These are phyloP conservation scores for Yamadazyma triangularis DNA, from an alignment of 1,139 yeast genomes.

Conservation along the genomic window DNA sequence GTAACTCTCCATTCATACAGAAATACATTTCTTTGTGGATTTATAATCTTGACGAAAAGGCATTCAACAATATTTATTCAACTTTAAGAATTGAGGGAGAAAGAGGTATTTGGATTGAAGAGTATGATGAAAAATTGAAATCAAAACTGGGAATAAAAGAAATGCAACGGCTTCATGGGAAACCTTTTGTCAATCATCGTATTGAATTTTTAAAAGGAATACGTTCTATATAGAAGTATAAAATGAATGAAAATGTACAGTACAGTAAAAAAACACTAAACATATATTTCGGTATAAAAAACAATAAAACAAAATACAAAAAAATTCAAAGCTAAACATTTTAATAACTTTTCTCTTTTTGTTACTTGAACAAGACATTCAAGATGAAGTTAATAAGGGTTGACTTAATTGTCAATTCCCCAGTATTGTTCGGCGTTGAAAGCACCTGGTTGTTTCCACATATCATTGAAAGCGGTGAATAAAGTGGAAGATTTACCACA, in stretches of 20 bases:
- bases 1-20: slow-evolving; percentile 13
- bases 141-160: slow-evolving; percentile 11
- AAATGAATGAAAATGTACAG: too few species aligned
- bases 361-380: too few species aligned
- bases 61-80: neutral
- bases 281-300: too few species aligned
- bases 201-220: slow-evolving; percentile 20
- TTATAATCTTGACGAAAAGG: neutral
- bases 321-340: too few species aligned
- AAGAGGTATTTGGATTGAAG: slow-evolving; percentile 26
- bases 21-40: slow-evolving; percentile 9
- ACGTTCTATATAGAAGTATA: too few species aligned
- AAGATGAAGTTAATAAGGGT: too few species aligned
- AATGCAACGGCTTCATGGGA: slow-evolving; percentile 18
- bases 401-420: slow-evolving; percentile 49
- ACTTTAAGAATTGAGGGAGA: slow-evolving; percentile 1
- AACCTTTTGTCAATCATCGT: slow-evolving; percentile 16
- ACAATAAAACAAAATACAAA: too few species aligned
- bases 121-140: slow-evolving; percentile 18
- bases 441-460: slow-evolving; percentile 75
- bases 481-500: slow-evolving; percentile 60
- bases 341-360: too few species aligned
- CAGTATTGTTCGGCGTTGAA: slow-evolving; percentile 77
- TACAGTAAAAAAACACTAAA: too few species aligned
- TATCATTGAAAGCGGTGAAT: slow-evolving; percentile 80